These are phyloP conservation scores for Pholiota molesta DNA, from an alignment of 768 basidiomycete species.

Conservation along the genomic window DNA sequence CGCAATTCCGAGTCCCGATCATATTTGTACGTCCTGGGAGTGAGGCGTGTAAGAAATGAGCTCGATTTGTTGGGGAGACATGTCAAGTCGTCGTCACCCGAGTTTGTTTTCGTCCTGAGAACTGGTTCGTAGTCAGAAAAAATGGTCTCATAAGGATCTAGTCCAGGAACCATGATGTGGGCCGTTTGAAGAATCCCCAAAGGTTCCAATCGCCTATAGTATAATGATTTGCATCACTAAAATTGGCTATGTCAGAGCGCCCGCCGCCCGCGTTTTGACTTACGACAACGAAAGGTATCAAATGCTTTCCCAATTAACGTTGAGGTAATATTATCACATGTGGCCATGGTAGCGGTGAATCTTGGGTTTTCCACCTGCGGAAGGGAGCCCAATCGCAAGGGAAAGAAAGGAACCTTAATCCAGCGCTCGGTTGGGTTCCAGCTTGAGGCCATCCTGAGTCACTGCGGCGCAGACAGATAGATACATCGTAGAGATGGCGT, in stretches of 20 bases:
- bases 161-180: not conserved
- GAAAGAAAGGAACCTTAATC: not conserved
- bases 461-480: not conserved
- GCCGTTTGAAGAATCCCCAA: not conserved
- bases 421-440: slow-evolving; percentile 1
- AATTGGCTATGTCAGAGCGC: not conserved
- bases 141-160: not conserved
- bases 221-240: not conserved
- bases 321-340: not conserved
- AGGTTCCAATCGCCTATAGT: not conserved
- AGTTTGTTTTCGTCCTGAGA: not conserved
- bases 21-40: not conserved
- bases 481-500: not conserved
- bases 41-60: not conserved
- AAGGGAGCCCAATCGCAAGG: not conserved
- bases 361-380: not conserved
- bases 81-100: not conserved
- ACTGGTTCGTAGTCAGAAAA: not conserved
- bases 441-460: not conserved
- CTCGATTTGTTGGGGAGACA: not conserved
- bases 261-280: not conserved
- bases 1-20: not conserved
- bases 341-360: not conserved
- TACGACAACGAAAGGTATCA: not conserved
- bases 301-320: not conserved